These are phyloP conservation scores for Rhazya stricta DNA, from an alignment of 257 asterid species.

Conservation along the genomic window DNA sequence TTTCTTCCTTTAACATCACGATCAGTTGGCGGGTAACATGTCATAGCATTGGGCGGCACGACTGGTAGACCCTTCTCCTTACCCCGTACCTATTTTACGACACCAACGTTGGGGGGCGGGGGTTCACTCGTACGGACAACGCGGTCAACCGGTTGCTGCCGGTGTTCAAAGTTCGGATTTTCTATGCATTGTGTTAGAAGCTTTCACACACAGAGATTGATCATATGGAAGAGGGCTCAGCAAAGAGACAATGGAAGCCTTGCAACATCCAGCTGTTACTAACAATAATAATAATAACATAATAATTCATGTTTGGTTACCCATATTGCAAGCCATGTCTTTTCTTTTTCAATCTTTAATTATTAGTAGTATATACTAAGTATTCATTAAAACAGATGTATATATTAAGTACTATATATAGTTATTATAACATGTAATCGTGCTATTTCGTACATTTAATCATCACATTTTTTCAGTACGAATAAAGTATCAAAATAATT, in stretches of 20 bases:
- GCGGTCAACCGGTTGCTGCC: not conserved
- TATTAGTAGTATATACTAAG: no score
- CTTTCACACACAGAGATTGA: constrained; percentile 3
- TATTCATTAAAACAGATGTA: no score
- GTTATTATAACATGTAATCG: no score
- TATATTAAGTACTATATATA: no score
- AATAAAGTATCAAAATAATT: no score
- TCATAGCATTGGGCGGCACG: not conserved
- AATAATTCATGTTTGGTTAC: not conserved
- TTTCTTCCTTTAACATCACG: not conserved
- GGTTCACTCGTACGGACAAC: not conserved
- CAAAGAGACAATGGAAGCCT: not conserved
- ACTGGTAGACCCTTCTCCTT: no score
- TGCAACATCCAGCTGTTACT: not conserved
- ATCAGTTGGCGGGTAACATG: not conserved
- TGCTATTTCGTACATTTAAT: no score
- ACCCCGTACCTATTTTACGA: not conserved
- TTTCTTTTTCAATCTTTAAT: not conserved
- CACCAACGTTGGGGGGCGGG: not conserved
- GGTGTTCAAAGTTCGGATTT: not conserved
- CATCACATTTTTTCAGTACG: no score
- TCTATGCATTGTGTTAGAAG: not conserved
- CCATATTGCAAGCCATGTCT: not conserved
- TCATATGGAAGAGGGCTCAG: no score
- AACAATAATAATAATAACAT: not conserved